These are phyloP conservation scores for Pyrenophora seminiperda DNA, from an alignment of 2,329 filamentous ascomycete genomes.

Conservation along the genomic window DNA sequence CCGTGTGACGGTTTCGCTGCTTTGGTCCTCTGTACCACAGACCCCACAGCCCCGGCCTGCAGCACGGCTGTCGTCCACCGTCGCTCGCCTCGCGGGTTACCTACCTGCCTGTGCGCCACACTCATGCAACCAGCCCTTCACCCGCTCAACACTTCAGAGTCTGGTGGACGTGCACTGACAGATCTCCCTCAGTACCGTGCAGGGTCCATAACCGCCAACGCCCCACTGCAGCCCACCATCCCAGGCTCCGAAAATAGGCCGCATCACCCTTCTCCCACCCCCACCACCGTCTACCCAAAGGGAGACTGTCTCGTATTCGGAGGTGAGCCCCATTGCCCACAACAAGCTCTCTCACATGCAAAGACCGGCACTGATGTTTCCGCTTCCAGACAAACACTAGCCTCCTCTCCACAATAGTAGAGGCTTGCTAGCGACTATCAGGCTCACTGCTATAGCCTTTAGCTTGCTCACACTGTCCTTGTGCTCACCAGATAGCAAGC, in stretches of 20 bases:
- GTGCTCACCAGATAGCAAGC: slow-evolving; percentile 43
- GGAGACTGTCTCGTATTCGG: slow-evolving; percentile 27
- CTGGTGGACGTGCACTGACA: slow-evolving; percentile 39
- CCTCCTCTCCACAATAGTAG: slow-evolving; percentile 27
- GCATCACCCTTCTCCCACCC: slow-evolving; percentile 23
- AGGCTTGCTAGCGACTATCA: slow-evolving; percentile 40
- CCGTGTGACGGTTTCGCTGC: slow-evolving; percentile 43
- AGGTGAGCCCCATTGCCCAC: slow-evolving; percentile 33
- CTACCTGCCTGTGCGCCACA: slow-evolving; percentile 44
- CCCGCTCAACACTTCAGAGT: slow-evolving; percentile 31
- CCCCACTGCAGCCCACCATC: slow-evolving; percentile 21
- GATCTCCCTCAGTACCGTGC: slow-evolving; percentile 25
- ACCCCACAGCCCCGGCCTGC: slow-evolving; percentile 38
- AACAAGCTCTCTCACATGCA: slow-evolving; percentile 20
- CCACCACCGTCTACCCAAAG: slow-evolving; percentile 28
- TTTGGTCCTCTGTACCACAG: slow-evolving; percentile 39
- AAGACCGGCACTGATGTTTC: slow-evolving; percentile 36
- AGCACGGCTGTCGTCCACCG: slow-evolving; percentile 42
- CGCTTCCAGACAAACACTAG: slow-evolving; percentile 41
- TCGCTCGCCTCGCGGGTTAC: slow-evolving; percentile 38
- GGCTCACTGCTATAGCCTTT: slow-evolving; percentile 34
- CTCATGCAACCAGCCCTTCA: slow-evolving; percentile 40
- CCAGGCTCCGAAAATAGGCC: slow-evolving; percentile 29
- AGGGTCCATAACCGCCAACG: slow-evolving; percentile 36
- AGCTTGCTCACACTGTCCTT: slow-evolving; percentile 45